These are phyloP conservation scores for Chionographis japonica DNA, from an alignment of 106 monocot genomes.

Conservation along the genomic window DNA sequence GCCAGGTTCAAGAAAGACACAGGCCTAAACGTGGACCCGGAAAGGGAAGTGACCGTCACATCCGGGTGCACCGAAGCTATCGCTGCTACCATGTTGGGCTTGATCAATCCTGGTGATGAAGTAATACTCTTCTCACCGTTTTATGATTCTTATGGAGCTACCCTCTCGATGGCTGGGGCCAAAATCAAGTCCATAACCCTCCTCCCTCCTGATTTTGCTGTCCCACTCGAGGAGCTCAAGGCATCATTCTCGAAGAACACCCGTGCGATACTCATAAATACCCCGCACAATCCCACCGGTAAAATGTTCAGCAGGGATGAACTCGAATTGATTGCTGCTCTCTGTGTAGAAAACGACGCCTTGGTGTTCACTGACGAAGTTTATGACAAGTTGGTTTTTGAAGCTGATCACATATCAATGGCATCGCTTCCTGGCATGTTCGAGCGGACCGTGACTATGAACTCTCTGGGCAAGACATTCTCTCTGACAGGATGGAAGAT, in stretches of 20 bases:
- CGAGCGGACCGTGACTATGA: conserved; percentile 91
- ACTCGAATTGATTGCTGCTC: conserved; percentile 65
- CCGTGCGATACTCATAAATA: conserved; percentile 84
- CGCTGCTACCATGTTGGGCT: conserved; percentile 85
- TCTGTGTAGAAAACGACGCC: conserved; percentile 80
- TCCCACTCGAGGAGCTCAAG: conserved; percentile 71
- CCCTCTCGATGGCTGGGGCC: conserved; percentile 92
- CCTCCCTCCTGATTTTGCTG: conserved; percentile 73
- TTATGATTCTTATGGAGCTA: conserved; percentile 95
- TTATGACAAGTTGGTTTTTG: conserved; percentile 90
- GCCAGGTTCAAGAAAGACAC: conserved; percentile 77
- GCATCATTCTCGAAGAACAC: conserved; percentile 54
- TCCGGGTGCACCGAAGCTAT: conserved; percentile 98
- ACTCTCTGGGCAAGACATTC: conserved; percentile 93
- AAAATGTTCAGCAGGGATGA: conserved; percentile 87
- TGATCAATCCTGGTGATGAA: conserved; percentile 92
- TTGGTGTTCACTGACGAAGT: conserved; percentile 90
- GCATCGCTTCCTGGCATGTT: conserved; percentile 88
- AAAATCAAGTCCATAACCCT: conserved; percentile 72
- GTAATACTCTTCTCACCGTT: conserved; percentile 92
- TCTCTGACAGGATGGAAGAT: conserved; percentile 98
- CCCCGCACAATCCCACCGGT: conserved; percentile 96
- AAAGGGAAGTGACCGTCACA: conserved; percentile 91
- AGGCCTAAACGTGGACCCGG: conserved; percentile 66
- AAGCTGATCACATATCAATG: conserved; percentile 70